Evolutionary conservation across 345 rosid genomes (phyloP).

Genomic region (Gossypium thurberi): DNA sequence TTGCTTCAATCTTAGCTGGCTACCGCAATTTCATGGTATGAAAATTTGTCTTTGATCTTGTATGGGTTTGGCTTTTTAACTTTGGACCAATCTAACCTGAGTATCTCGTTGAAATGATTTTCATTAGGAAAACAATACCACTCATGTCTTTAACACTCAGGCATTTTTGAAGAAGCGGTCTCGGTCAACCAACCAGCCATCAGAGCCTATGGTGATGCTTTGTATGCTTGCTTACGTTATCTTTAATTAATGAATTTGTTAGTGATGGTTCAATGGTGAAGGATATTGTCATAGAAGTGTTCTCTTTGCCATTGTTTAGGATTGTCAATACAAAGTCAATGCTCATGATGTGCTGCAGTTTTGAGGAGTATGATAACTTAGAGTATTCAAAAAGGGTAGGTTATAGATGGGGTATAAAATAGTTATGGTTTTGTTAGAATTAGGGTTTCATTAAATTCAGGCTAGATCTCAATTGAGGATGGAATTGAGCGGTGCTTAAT

Average conservation of each 20-base stretch:
- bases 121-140: conserved; percentile 66
- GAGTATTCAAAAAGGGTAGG: background rate
- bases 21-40: conserved; percentile 97
- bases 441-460: background rate
- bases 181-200: conserved; percentile 82
- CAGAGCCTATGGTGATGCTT: conserved; percentile 77
- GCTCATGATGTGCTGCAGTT: background rate
- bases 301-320: background rate
- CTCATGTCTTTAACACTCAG: conserved; percentile 66
- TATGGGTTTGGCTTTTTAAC: conserved; percentile 10
- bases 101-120: conserved; percentile 14
- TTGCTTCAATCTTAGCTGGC: conserved; percentile 92
- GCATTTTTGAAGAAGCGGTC: conserved; percentile 91
- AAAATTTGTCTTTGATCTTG: conserved; percentile 11
- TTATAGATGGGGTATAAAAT: background rate
- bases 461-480: background rate
- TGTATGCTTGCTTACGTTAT: conserved; percentile 7
- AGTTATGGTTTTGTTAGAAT: background rate
- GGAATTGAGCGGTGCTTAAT: background rate
- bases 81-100: conserved; percentile 7
- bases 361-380: background rate
- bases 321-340: background rate
- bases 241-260: background rate
- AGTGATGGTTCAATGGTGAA: background rate
- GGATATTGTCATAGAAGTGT: background rate